Conservation (phyloP, 2,329 filamentous ascomycete genomes). For the Hyphodiscus sp. region DNA sequence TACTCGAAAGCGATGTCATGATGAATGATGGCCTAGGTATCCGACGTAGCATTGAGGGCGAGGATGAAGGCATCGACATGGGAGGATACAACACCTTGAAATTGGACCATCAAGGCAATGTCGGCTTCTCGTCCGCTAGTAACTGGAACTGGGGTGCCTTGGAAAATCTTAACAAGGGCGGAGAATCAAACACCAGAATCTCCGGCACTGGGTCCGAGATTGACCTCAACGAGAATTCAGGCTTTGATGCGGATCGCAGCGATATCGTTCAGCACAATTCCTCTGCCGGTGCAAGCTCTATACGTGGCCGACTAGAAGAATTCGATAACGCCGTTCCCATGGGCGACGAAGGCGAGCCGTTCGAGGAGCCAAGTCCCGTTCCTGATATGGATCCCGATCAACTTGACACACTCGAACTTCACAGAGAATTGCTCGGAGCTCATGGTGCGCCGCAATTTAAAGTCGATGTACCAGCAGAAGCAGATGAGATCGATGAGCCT, state of each 20-base stretch:
- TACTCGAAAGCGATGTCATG: slow-evolving; percentile 7
- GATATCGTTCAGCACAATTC: slow-evolving; percentile 28
- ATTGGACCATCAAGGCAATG: not conserved
- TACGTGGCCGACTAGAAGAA: slow-evolving; percentile 19
- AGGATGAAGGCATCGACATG: slow-evolving; percentile 27
- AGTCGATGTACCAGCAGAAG: slow-evolving; percentile 10
- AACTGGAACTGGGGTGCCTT: slow-evolving; percentile 18
- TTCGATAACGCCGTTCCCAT: slow-evolving; percentile 20
- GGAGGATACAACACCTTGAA: slow-evolving; percentile 11
- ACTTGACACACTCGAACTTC: slow-evolving; percentile 11
- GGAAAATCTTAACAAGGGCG: slow-evolving; percentile 7
- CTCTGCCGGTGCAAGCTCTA: slow-evolving; percentile 19
- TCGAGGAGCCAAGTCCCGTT: slow-evolving; percentile 20
- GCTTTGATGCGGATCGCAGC: slow-evolving; percentile 15
- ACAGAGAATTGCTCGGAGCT: slow-evolving; percentile 5
- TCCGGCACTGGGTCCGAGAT: slow-evolving; percentile 25
- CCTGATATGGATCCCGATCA: slow-evolving; percentile 22
- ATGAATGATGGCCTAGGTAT: slow-evolving; percentile 18
- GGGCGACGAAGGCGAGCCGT: slow-evolving; percentile 15
- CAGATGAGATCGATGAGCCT: slow-evolving; percentile 22
- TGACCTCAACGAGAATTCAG: slow-evolving; percentile 5
- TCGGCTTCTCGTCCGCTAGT: not conserved
- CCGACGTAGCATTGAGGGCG: slow-evolving; percentile 25
- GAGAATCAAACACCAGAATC: slow-evolving; percentile 10
- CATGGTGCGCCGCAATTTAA: slow-evolving; percentile 4